Conservation (phyloP, 2,329 filamentous ascomycete species). For the Penicillium sp. region DNA sequence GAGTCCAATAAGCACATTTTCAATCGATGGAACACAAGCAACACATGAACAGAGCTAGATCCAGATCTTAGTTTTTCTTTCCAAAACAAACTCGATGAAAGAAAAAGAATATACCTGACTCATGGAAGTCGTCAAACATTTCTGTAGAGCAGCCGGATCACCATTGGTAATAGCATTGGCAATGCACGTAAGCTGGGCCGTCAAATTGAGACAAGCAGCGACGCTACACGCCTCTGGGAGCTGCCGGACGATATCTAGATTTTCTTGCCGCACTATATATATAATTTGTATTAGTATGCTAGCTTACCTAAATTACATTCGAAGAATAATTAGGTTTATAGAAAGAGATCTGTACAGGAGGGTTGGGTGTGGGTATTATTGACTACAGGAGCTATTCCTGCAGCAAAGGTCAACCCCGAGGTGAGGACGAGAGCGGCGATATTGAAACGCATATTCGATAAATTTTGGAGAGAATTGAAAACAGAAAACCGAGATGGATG, state of each 20-base stretch:
- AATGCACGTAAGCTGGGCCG: conserved; percentile 18
- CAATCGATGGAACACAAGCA: conserved; percentile 17
- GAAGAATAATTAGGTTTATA: background rate
- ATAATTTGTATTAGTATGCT: background rate
- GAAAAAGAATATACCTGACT: conserved; percentile 9
- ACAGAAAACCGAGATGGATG: background rate
- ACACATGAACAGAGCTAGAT: conserved; percentile 24
- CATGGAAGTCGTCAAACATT: conserved; percentile 17
- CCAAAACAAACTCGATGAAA: background rate
- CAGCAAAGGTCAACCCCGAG: conserved; percentile 4
- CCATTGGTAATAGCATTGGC: conserved; percentile 16
- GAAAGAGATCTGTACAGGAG: background rate
- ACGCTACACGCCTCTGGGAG: conserved; percentile 20
- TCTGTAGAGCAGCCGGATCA: conserved; percentile 18
- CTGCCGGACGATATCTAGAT: conserved; percentile 12
- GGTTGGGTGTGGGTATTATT: background rate
- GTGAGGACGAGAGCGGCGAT: conserved; percentile 8
- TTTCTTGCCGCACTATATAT: conserved; percentile 18
- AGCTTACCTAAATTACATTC: background rate
- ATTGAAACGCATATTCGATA: conserved; percentile 16
- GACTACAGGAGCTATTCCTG: background rate
- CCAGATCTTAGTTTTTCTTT: background rate
- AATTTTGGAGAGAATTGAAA: background rate
- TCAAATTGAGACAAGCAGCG: conserved; percentile 20
- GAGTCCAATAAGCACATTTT: conserved; percentile 14